Evolutionary conservation across 2,329 filamentous ascomycete species (phyloP).

Genomic region (Purpureocillium lavendulum): DNA sequence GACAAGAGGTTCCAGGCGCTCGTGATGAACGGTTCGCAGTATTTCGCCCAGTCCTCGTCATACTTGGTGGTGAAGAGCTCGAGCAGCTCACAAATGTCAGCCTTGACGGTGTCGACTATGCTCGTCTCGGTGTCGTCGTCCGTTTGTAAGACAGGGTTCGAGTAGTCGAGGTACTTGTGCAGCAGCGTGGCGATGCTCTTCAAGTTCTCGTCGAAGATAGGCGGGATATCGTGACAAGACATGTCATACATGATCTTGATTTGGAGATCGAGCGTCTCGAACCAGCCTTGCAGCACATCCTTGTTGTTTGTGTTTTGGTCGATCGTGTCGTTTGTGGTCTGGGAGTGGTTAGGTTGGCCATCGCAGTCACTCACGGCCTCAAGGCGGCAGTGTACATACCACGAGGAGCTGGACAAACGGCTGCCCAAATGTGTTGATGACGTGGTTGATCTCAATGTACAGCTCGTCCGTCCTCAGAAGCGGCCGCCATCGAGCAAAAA

Average conservation of each 20-base stretch:
- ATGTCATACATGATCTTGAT: conserved; percentile 93
- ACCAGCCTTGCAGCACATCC: conserved; percentile 64
- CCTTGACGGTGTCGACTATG: conserved; percentile 76
- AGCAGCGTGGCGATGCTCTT: conserved; percentile 67
- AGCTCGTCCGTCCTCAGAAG: conserved; percentile 88
- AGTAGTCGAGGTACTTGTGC: conserved; percentile 88
- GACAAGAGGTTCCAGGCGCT: conserved; percentile 90
- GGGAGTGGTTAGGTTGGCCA: conserved; percentile 10
- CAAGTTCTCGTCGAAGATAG: conserved; percentile 88
- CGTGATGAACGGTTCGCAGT: conserved; percentile 76
- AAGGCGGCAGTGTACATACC: conserved; percentile 33
- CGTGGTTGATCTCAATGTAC: conserved; percentile 94
- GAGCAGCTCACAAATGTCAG: conserved; percentile 85
- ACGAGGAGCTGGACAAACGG: conserved; percentile 76
- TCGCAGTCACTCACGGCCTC: background rate
- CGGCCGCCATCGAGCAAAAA: conserved; percentile 92
- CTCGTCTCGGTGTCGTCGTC: conserved; percentile 87
- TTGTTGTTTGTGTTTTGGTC: conserved; percentile 69
- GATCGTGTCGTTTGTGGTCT: conserved; percentile 64
- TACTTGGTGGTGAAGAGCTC: conserved; percentile 92
- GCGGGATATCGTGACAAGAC: conserved; percentile 93
- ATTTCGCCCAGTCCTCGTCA: conserved; percentile 81
- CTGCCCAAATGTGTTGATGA: conserved; percentile 73
- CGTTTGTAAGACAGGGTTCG: conserved; percentile 73
- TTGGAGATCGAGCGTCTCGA: conserved; percentile 78